Evolutionary conservation across 768 basidiomycete species (phyloP), one percentile per base, ranked within the genome.

Genomic region (Boletus subcaerulescens): DNA sequence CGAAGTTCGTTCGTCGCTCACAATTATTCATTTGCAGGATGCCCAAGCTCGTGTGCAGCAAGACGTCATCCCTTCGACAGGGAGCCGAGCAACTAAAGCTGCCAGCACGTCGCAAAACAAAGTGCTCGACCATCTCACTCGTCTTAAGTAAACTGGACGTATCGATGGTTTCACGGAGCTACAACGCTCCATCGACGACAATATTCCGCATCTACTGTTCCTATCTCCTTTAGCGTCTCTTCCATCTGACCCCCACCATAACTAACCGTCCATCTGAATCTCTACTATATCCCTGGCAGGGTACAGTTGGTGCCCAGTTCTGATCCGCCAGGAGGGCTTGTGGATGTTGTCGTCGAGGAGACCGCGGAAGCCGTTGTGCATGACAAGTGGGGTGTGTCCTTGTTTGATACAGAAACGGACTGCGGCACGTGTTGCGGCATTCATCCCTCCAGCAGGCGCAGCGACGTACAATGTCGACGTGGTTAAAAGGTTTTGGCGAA

Each of bases 401-500:
- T 93, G 91, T 50, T 85, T 83, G 59, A 93, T 75, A 70, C 94
- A 98, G 75, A 93, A 98, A 12, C 97, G 87, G 20, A 91, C 93
- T 7, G 92, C 93, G 26, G 94, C 89, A 40, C 96, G 52, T 26
- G 52, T 53, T 8, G 51, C 97, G 2, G 97, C 95, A 68, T 99
- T 99, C 93, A 98, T 98, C 9, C 97, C 97, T 44, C 96, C 96
- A 3, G 97, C 96, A 5, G 97, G 96, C 1, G 97, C 97, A 47
- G 97, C 97, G 66, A 94, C 86, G 41, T 81, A 80, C 26, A 93
- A 66, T 0, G 76, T 75, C 0, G 94, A 89, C 10, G 86, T 89
- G 4, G 85, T 81, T 26, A 76, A 68, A 76, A 98, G 98, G n/a
- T 91, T 64, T 83, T 88, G 43, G 79, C 79, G 64, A 97, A 99